phyloP scores from a whole-genome alignment of 495 filamentous ascomycete genomes.

The Penicillium macrosclerotiorum region DNA sequence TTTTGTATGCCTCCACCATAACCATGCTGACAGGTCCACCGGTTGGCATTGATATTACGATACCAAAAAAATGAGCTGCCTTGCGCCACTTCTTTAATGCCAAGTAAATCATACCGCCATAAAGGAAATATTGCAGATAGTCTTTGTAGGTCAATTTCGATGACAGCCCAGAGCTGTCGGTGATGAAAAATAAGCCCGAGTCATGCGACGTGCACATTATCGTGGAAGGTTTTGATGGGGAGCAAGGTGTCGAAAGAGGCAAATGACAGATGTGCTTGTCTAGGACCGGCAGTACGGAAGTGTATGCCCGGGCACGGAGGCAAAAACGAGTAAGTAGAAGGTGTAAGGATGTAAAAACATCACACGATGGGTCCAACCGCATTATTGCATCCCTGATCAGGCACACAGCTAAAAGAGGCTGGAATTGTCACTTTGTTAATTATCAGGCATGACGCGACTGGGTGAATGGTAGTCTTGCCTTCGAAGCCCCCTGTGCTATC shows the following conservation, averaged over 20 bases:
- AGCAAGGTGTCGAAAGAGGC: constrained; percentile 43
- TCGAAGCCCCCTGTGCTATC: constrained; percentile 36
- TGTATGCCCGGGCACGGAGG: constrained; percentile 52
- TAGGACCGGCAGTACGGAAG: constrained; percentile 59
- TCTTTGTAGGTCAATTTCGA: constrained; percentile 52
- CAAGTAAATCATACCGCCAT: constrained; percentile 77
- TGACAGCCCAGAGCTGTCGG: constrained; percentile 55
- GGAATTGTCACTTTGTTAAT: constrained; percentile 10
- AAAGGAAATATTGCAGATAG: constrained; percentile 75
- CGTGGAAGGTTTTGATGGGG: constrained; percentile 14
- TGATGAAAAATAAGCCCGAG: constrained; percentile 51
- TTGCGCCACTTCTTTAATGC: constrained; percentile 66
- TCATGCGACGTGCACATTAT: constrained; percentile 31
- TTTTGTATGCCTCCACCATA: constrained; percentile 90
- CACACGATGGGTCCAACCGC: constrained; percentile 67
- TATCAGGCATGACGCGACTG: not conserved
- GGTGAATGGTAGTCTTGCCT: constrained; percentile 37
- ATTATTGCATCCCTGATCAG: constrained; percentile 65
- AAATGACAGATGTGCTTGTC: constrained; percentile 68
- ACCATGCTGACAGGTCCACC: constrained; percentile 62
- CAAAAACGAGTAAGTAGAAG: constrained; percentile 60
- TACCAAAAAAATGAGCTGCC: constrained; percentile 68
- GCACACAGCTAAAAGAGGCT: constrained; percentile 60
- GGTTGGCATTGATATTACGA: constrained; percentile 64
- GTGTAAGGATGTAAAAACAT: constrained; percentile 68